phyloP scores from a whole-genome alignment of 768 basidiomycete genomes.

The Termitomyces sp. region DNA sequence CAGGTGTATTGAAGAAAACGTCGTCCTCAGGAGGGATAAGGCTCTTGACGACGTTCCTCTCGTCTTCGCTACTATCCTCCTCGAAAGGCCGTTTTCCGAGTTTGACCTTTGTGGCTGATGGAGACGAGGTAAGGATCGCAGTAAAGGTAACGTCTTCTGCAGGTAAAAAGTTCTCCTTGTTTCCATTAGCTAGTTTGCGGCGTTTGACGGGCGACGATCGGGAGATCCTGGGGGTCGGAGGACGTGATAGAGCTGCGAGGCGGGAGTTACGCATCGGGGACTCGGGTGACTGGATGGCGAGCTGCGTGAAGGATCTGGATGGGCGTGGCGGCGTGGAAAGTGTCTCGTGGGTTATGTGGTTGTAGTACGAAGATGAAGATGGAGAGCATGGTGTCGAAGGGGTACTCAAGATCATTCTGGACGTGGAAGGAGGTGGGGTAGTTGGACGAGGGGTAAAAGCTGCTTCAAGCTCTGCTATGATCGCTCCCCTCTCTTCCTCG shows the following conservation, averaged over 20 bases:
- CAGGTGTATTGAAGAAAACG: conserved; percentile 8
- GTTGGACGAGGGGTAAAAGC: conserved; percentile 3
- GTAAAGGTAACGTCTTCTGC: conserved; percentile 14
- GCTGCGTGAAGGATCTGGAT: conserved; percentile 13
- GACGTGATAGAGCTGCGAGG: conserved; percentile 12
- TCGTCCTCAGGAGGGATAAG: conserved; percentile 8
- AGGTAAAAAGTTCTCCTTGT: conserved; percentile 64
- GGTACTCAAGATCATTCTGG: background rate
- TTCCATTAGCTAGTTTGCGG: conserved; percentile 25
- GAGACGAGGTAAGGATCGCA: conserved; percentile 32
- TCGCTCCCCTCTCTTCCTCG: background rate
- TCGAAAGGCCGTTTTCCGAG: conserved; percentile 43
- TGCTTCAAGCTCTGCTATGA: conserved; percentile 1
- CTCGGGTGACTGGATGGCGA: conserved; percentile 8
- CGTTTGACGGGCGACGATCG: conserved; percentile 29
- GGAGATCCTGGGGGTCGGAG: conserved; percentile 27
- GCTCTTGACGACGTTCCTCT: conserved; percentile 17
- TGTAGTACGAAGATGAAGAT: background rate
- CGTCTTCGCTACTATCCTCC: conserved; percentile 32
- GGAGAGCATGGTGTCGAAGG: conserved; percentile 8
- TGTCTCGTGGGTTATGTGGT: background rate
- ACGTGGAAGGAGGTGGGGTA: conserved; percentile 1
- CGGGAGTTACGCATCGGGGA: conserved; percentile 16
- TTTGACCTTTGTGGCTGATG: conserved; percentile 14
- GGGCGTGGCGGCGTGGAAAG: conserved; percentile 2